Evolutionary conservation across 805 yeast species (phyloP).

Genomic region (Candida mattraensis): DNA sequence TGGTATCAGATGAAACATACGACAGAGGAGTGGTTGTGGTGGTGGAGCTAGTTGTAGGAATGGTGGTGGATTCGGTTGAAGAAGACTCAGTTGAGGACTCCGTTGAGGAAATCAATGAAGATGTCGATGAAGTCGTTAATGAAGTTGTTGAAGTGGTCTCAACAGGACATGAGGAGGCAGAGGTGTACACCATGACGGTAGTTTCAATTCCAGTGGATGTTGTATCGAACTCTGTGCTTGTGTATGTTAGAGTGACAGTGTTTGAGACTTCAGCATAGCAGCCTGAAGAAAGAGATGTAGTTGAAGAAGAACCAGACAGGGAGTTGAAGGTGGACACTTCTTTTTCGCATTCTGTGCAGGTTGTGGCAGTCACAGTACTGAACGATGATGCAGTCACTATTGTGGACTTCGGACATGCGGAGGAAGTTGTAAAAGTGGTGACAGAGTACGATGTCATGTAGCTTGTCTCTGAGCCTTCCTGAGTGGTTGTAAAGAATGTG

Average conservation of each 20-base stretch:
- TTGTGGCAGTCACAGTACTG: slow-evolving; percentile 10
- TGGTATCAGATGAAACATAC: too few species aligned
- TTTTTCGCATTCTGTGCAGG: slow-evolving; percentile 10
- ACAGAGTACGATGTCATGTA: slow-evolving; percentile 1
- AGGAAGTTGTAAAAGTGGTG: slow-evolving; percentile 9
- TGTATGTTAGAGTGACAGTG: too few species aligned
- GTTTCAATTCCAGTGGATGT: slow-evolving; percentile 2
- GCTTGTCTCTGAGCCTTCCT: slow-evolving; percentile 1
- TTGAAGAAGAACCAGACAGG: slow-evolving; percentile 1
- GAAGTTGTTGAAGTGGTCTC: slow-evolving; percentile 2
- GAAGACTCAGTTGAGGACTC: background rate
- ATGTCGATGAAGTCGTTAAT: slow-evolving; percentile 1
- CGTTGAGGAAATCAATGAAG: slow-evolving; percentile 1
- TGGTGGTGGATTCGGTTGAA: slow-evolving; percentile 1
- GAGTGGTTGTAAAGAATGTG: slow-evolving; percentile 2
- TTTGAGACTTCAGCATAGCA: too few species aligned
- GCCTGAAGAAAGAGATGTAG: slow-evolving; percentile 1
- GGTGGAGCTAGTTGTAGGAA: background rate
- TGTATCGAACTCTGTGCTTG: slow-evolving; percentile 1
- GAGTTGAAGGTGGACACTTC: slow-evolving; percentile 1
- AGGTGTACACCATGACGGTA: slow-evolving; percentile 1
- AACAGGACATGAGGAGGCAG: slow-evolving; percentile 4
- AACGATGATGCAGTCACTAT: slow-evolving; percentile 7
- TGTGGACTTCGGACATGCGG: slow-evolving; percentile 7
- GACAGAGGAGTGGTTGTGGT: background rate